Conservation (phyloP, 2,329 filamentous ascomycete species). For the Thermothelomyces thermophilus region DNA sequence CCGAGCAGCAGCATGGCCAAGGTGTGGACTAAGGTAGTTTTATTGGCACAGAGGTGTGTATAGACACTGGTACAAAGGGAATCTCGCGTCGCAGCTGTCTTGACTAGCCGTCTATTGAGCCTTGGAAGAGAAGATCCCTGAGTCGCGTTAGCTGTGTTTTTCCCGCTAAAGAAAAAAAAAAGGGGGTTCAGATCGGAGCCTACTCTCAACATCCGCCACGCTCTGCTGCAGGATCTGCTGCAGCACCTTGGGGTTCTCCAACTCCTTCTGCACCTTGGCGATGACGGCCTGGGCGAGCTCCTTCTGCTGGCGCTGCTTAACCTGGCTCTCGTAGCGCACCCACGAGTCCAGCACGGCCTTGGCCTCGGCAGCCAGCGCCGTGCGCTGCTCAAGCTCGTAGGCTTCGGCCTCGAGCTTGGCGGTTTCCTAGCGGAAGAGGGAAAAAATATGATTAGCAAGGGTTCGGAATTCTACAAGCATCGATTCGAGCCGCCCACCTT, state of each 20-base stretch:
- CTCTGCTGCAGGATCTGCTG: conserved; percentile 98
- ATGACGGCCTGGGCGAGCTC: conserved; percentile 92
- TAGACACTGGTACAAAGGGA: conserved; percentile 51
- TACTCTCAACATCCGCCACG: conserved; percentile 93
- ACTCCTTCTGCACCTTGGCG: conserved; percentile 96
- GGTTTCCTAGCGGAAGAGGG: conserved; percentile 62
- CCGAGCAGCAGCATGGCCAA: not conserved
- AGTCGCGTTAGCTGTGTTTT: conserved; percentile 31
- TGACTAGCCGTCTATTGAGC: conserved; percentile 47
- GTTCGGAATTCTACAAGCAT: not conserved
- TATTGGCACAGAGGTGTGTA: conserved; percentile 52
- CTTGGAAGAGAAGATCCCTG: conserved; percentile 59
- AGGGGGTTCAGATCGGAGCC: conserved; percentile 25
- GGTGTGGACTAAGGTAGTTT: conserved; percentile 23
- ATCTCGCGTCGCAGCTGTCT: conserved; percentile 31
- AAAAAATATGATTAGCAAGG: not conserved
- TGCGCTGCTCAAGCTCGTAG: conserved; percentile 95
- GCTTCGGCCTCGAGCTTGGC: conserved; percentile 92
- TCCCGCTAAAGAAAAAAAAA: not conserved
- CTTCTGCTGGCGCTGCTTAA: conserved; percentile 97
- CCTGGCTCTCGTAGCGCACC: conserved; percentile 97
- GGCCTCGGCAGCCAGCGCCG: conserved; percentile 83
- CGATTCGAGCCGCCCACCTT: conserved; percentile 74
- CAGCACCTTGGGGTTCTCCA: conserved; percentile 93
- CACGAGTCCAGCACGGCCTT: conserved; percentile 95